Base-by-base conservation (phyloP, 2,329 filamentous ascomycete species). In the Cercospora sp. region DNA sequence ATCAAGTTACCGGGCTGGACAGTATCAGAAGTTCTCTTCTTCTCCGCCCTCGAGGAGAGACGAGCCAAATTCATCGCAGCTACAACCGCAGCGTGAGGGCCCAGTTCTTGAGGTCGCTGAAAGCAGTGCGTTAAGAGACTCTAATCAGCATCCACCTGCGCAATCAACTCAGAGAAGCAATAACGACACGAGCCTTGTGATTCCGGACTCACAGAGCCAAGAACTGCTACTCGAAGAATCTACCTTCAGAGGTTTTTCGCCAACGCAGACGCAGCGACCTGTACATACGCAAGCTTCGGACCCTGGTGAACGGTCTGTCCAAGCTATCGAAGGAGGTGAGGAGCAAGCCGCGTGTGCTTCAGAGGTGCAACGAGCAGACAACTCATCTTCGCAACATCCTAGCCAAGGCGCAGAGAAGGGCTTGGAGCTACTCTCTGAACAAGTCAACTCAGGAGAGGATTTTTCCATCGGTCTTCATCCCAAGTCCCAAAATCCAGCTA, bases 1-100 rank as follows among this genome's bases (percentile, higher is more conserved):
- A 4, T 75, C 74, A 3, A 77, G 76, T 66, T 77, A 70, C 61
- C 55, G 55, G 3, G 69, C 68, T 26, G 75, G 74, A 3, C 69
- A 63, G 2, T 76, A 76, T 60, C 66, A 75, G 64, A 68, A 53
- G 45, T 65, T 73, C 53, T 34, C 51, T 18, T 34, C 51, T 16
- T 62, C 57, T 10, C 26, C 26, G 10, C 34, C 62, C 24, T 34
- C 49, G 34, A 69, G 30, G n/a, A 37, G n/a, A 10, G 45, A 51
- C 62, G 63, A 51, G 16, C 43, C 32, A 24, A n/a, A 16, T 2
- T 13, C 18, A 1, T 24, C 32, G 7, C 34, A 55, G n/a, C 7
- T 6, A 8, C 37, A 8, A 3, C 1, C 37, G 37, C 37, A 40
- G 16, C 37, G n/a, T 18, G n/a, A 37, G 28, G 63, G 49, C n/a